Conservation (phyloP, 2,329 filamentous ascomycete genomes). For the Truncatella angustata region DNA sequence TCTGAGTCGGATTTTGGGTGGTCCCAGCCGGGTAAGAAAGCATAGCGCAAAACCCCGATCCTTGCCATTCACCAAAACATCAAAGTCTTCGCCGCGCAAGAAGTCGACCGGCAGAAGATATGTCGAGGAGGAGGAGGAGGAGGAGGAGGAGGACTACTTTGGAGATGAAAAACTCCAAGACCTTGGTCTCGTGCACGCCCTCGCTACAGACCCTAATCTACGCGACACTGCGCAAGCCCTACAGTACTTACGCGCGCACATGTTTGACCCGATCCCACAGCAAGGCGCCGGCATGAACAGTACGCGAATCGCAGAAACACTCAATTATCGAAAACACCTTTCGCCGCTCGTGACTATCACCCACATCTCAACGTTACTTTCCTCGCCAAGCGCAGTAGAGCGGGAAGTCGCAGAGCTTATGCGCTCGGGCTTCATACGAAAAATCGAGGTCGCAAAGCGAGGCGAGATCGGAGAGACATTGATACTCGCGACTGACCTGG, state of each 20-base stretch:
- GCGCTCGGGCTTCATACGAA: constrained; percentile 55
- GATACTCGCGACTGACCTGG: constrained; percentile 56
- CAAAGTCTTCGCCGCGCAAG: constrained; percentile 19
- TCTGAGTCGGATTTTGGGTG: constrained; percentile 28
- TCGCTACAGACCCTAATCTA: constrained; percentile 55
- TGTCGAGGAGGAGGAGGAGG: constrained; percentile 17
- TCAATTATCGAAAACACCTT: constrained; percentile 57
- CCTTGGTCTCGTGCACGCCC: constrained; percentile 51
- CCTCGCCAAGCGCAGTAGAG: constrained; percentile 63
- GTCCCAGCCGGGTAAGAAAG: constrained; percentile 32
- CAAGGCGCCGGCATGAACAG: constrained; percentile 60
- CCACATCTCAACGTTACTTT: constrained; percentile 64
- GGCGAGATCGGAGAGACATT: constrained; percentile 64
- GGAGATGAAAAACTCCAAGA: constrained; percentile 55
- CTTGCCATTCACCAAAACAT: constrained; percentile 12
- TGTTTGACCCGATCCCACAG: constrained; percentile 64
- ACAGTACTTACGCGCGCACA: constrained; percentile 55
- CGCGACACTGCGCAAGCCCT: constrained; percentile 65
- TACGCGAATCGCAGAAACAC: constrained; percentile 59
- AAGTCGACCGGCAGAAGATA: constrained; percentile 23
- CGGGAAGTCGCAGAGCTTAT: constrained; percentile 64
- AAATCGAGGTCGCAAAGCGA: constrained; percentile 61
- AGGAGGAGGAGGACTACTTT: constrained; percentile 33
- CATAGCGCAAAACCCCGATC: constrained; percentile 20
- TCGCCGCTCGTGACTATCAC: constrained; percentile 65